Evolutionary conservation across 495 filamentous ascomycete genomes (phyloP).

Genomic region (Penicillium goetzii): DNA sequence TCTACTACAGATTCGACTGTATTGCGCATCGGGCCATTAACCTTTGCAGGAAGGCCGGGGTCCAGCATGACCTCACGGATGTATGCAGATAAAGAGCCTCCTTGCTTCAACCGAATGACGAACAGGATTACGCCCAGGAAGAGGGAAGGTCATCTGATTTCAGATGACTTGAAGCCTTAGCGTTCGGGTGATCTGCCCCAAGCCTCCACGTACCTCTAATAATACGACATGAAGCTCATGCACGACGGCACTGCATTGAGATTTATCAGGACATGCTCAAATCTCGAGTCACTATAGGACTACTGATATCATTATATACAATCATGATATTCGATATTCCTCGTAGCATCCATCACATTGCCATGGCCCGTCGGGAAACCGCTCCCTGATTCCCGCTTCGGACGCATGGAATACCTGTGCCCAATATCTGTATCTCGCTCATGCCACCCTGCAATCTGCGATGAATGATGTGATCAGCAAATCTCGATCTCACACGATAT

Average conservation of each 20-base stretch:
- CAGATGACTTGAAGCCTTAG: neutral
- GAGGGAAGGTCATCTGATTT: conserved; percentile 2
- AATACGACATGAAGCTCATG: neutral
- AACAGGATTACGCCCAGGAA: neutral
- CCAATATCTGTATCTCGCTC: too few relatives aligned
- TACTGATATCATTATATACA: neutral
- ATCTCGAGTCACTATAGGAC: neutral
- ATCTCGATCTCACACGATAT: too few relatives aligned
- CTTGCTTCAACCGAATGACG: conserved; percentile 13
- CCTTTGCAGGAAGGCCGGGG: conserved; percentile 11
- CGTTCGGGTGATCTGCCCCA: neutral
- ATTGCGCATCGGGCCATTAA: conserved; percentile 11
- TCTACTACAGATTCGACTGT: neutral
- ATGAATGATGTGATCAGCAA: too few relatives aligned
- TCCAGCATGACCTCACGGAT: neutral
- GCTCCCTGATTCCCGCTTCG: neutral
- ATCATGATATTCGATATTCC: neutral
- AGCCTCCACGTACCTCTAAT: neutral
- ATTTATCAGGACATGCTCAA: neutral
- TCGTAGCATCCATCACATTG: neutral
- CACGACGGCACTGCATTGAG: neutral
- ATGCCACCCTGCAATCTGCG: too few relatives aligned
- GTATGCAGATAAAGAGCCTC: conserved; percentile 1
- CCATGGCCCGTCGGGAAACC: neutral
- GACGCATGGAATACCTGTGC: neutral